phyloP scores from a whole-genome alignment of 2,329 filamentous ascomycete species.

The Lachnum nothofagi region DNA sequence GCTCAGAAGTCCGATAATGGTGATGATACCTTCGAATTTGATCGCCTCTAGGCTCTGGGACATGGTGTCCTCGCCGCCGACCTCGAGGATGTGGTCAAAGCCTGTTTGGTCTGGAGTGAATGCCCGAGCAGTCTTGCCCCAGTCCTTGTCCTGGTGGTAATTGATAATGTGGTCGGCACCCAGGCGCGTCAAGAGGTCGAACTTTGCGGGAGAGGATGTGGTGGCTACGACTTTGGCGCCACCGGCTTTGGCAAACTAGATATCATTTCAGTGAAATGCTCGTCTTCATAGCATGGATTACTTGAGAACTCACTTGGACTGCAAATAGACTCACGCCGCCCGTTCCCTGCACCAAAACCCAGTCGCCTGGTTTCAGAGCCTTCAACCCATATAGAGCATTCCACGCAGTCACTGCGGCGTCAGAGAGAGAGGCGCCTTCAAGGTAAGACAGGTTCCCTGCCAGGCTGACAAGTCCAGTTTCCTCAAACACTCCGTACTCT shows the following conservation, averaged over 20 bases:
- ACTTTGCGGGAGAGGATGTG: slow-evolving; percentile 52
- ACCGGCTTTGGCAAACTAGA: slow-evolving; percentile 44
- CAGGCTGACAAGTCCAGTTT: slow-evolving; percentile 46
- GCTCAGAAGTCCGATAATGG: slow-evolving; percentile 34
- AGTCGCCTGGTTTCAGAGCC: slow-evolving; percentile 23
- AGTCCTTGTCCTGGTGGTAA: slow-evolving; percentile 51
- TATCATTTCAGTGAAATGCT: too few species aligned
- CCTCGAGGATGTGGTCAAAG: slow-evolving; percentile 38
- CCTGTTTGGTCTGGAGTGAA: slow-evolving; percentile 33
- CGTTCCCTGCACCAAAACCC: slow-evolving; percentile 38
- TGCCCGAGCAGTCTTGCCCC: slow-evolving; percentile 31
- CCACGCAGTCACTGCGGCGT: slow-evolving; percentile 47
- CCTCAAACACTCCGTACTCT: slow-evolving; percentile 39
- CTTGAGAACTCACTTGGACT: too few species aligned
- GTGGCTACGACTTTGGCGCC: slow-evolving; percentile 55
- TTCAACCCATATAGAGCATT: slow-evolving; percentile 45
- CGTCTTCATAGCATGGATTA: too few species aligned
- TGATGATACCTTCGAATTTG: slow-evolving; percentile 40
- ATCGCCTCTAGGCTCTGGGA: slow-evolving; percentile 15
- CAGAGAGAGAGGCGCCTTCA: slow-evolving; percentile 44
- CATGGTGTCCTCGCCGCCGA: slow-evolving; percentile 25
- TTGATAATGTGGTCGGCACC: slow-evolving; percentile 57
- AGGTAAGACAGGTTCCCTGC: slow-evolving; percentile 42
- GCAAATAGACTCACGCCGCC: slow-evolving; percentile 38
- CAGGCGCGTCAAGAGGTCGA: slow-evolving; percentile 46